Conservation (phyloP, 805 yeast species). For the Ogataea methanolica region DNA sequence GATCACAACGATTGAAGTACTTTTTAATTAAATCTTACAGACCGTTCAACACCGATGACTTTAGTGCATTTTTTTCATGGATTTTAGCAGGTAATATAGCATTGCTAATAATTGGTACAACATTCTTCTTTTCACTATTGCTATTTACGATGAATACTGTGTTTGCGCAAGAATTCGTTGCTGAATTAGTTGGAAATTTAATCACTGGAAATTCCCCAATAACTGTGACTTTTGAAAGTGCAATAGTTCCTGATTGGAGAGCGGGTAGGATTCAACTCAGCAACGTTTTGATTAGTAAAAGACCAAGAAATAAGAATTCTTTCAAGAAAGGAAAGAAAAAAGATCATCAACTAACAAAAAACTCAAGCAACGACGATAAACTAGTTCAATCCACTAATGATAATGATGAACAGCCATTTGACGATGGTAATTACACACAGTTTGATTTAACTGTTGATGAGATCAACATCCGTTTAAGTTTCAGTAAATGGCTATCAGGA, state of each 20-base stretch:
- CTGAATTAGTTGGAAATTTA: conserved; percentile 73
- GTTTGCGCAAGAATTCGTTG: conserved; percentile 85
- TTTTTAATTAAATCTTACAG: conserved; percentile 65
- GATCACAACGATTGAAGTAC: conserved; percentile 53
- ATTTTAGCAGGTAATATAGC: conserved; percentile 80
- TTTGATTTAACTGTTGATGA: conserved; percentile 88
- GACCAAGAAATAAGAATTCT: conserved; percentile 53
- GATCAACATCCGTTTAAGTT: conserved; percentile 72
- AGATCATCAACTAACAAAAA: neutral
- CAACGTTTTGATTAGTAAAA: conserved; percentile 77
- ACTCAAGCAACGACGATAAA: neutral
- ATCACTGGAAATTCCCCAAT: conserved; percentile 80
- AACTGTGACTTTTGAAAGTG: conserved; percentile 85
- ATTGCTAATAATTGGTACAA: conserved; percentile 79
- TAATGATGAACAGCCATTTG: conserved; percentile 39
- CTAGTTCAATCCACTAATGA: neutral
- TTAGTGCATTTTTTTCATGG: conserved; percentile 90
- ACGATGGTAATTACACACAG: conserved; percentile 95
- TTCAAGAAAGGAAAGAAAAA: conserved; percentile 28
- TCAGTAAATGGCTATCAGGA: conserved; percentile 86
- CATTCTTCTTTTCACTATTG: conserved; percentile 82
- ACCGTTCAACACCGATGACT: conserved; percentile 90
- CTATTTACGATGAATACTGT: conserved; percentile 77
- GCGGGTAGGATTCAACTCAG: conserved; percentile 80
- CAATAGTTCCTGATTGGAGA: conserved; percentile 91